Evolutionary conservation across 371 early-diverging fungal species (phyloP).

Genomic region (Mucor plumbeus): DNA sequence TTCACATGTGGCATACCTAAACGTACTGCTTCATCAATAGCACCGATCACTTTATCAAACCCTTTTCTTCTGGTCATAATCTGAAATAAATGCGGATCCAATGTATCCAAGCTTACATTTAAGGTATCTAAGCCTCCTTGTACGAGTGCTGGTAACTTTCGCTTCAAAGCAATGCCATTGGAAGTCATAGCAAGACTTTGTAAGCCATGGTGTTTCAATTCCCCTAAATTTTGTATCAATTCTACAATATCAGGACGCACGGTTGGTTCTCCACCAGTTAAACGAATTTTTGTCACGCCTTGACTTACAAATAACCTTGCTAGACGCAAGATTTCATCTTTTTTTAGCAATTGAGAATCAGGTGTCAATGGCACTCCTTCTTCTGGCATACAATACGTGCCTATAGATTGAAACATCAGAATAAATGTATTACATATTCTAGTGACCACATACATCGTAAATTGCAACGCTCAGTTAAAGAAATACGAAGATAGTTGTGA

Average conservation of each 20-base stretch:
- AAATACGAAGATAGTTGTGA: conserved; percentile 92
- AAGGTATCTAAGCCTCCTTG: conserved; percentile 82
- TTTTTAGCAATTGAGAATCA: conserved; percentile 67
- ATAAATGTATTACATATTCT: neutral
- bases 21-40: conserved; percentile 71
- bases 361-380: conserved; percentile 88
- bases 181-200: conserved; percentile 89
- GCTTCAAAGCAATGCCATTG: conserved; percentile 89
- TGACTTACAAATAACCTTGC: conserved; percentile 84
- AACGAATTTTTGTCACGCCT: conserved; percentile 91
- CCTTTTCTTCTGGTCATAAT: conserved; percentile 87
- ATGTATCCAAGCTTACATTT: conserved; percentile 91
- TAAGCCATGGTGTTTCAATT: conserved; percentile 73
- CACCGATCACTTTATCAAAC: conserved; percentile 75
- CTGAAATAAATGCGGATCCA: conserved; percentile 86
- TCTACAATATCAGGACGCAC: conserved; percentile 90
- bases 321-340: conserved; percentile 80
- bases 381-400: conserved; percentile 96
- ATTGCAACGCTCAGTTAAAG: conserved; percentile 93
- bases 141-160: conserved; percentile 76
- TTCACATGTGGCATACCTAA: conserved; percentile 79
- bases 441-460: conserved; percentile 74
- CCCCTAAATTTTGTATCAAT: conserved; percentile 77
- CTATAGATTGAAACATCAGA: conserved; percentile 35
- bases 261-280: conserved; percentile 97